Base-by-base conservation (phyloP, 192 early-diverging fungal species). In the Pilobolus umbonatus region DNA sequence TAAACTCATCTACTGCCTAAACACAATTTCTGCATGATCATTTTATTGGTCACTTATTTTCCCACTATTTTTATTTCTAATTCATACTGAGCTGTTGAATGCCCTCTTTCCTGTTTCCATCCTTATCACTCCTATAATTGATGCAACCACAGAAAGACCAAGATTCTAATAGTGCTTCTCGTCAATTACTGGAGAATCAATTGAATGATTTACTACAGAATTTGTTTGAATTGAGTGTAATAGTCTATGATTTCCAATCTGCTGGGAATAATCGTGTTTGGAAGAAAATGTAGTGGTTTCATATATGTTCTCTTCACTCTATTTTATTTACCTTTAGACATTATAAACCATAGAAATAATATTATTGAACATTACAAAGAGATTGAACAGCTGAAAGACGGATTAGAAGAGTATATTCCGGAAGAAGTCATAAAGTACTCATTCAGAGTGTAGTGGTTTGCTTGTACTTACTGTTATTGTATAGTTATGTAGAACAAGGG, bases 261-360 rank as follows among this genome's bases (percentile, higher is more conserved):
- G 75, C 75, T 8, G 62, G 62, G 17, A 75, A 75, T 45, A 54
- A 67, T 5, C 66, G 73, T 32, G 74, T 80, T 1, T 69, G 72
- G 59, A 68, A 80, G 44, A 80, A 80, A 60, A 72, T 80, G 78
- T 80, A 68, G 43, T 57, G n/a, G n/a, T n/a, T n/a, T n/a, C n/a
- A n/a, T n/a, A n/a, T 47, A 21, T 45, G 6, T 25, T 28, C 22
- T 24, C 19, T 31, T 29, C 6, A 25, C 12, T 9, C 30, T 6
- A 10, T 17, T 32, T 1, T 26, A 34, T 21, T 32, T 31, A 4
- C 17, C 39, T 19, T 21, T 1, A 35, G 2, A 48, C 3, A 17
- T 28, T n/a, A n/a, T 42, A 31, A 1, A 52, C 30, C 50, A 30
- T 42, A 73, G 71, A 1, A 73, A 73, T 43, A 29, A 54, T 28